Evolutionary conservation across 2,329 filamentous ascomycete genomes (phyloP), one percentile per base, ranked within the genome.

Genomic region (Hirsutella thompsonii): DNA sequence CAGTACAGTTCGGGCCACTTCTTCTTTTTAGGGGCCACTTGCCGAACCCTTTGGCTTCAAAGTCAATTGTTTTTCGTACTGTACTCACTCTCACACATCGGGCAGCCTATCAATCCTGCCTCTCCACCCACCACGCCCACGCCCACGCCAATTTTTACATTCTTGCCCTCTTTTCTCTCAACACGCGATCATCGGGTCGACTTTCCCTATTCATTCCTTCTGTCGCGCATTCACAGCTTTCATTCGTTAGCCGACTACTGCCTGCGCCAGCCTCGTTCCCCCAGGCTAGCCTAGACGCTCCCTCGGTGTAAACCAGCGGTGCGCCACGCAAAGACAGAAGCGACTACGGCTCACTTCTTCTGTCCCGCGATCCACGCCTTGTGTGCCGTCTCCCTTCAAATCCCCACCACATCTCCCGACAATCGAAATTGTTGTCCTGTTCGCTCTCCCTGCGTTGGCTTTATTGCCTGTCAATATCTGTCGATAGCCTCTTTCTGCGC

Each of bases 171-270:
- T 19, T 4, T 13, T 5, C 20, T 19, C 34, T 34, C 32, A 18
- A 32, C 30, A 16, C 30, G 30, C 30, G n/a, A 32, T 32, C n/a
- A 16, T 32, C 30, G 30, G 30, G 14, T 34, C 32, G 8, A 34
- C 32, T 16, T 34, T 34, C 16, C 26, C 37, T 8, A 30, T 38
- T 26, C 37, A 38, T 37, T 37, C 36, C 36, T 37, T 37, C 23
- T 23, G 36, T 28, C 36, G 36, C 36, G 20, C 21, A 8, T 16
- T 26, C 6, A 20, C n/a, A 14, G 6, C 8, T 14, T 20, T 14
- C 21, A 23, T 37, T 37, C 36, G 36, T n/a, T 37, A 20, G 36
- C 36, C 36, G 16, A 34, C 32, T n/a, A 8, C 16, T 37, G 11
- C 19, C 20, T 19, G 10, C 13, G 34, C 32, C n/a, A 18, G 2